These are phyloP conservation scores for Lentinula sp. DNA, from an alignment of 768 basidiomycete species.

Conservation along the genomic window DNA sequence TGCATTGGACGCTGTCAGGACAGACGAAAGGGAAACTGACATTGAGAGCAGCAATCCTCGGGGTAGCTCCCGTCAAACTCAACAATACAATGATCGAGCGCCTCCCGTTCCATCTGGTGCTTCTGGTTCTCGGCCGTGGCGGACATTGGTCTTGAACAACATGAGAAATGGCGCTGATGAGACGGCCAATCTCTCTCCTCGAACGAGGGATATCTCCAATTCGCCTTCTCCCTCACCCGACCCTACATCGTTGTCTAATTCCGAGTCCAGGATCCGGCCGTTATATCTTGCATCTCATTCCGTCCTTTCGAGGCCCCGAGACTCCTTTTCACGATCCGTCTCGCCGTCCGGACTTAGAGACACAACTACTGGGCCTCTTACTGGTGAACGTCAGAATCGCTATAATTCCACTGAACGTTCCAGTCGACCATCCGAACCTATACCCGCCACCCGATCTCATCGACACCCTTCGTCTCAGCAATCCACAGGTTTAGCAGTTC, in stretches of 20 bases:
- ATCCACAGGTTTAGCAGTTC: background rate
- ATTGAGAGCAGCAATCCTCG: background rate
- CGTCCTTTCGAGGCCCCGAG: background rate
- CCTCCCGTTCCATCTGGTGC: background rate
- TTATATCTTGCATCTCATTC: background rate
- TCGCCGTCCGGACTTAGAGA: background rate
- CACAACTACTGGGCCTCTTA: background rate
- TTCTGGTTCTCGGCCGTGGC: background rate
- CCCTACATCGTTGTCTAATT: background rate
- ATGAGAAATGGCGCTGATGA: background rate
- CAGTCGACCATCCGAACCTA: background rate
- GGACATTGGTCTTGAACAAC: background rate
- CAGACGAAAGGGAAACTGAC: background rate
- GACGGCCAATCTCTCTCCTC: too few species aligned
- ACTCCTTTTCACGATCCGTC: background rate
- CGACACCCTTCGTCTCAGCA: background rate
- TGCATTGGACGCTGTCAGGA: constrained; percentile 3
- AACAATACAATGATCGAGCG: background rate
- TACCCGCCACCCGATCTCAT: background rate
- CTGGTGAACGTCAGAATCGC: background rate
- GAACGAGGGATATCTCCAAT: background rate
- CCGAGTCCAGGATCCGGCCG: background rate
- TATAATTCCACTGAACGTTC: background rate
- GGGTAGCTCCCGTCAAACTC: background rate
- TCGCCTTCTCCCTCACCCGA: background rate